These are phyloP conservation scores for Phytopythium oedochilum DNA, from an alignment of 352 stramenopile species.

Conservation along the genomic window DNA sequence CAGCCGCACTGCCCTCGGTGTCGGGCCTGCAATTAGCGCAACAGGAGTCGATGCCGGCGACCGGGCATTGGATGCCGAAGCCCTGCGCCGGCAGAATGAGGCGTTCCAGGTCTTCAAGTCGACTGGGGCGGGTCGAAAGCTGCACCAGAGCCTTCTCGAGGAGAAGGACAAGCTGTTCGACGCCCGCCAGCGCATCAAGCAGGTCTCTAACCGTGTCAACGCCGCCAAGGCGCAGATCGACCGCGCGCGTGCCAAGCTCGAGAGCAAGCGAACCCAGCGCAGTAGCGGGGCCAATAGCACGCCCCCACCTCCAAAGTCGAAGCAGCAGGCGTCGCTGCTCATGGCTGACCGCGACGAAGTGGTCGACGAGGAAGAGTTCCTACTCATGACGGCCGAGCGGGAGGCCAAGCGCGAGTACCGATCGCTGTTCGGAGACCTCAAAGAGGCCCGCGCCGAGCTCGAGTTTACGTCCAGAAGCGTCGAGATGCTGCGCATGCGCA, in stretches of 20 bases:
- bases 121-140: slow-evolving; percentile 47
- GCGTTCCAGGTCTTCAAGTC: slow-evolving; percentile 68
- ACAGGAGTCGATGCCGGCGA: background rate
- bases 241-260: slow-evolving; percentile 39
- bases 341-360: slow-evolving; percentile 50
- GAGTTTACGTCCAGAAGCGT: slow-evolving; percentile 61
- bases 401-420: slow-evolving; percentile 85
- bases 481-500: slow-evolving; percentile 66
- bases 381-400: slow-evolving; percentile 78
- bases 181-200: slow-evolving; percentile 64
- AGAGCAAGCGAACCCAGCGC: slow-evolving; percentile 55
- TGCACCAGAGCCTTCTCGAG: slow-evolving; percentile 49
- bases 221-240: slow-evolving; percentile 78
- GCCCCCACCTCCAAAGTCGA: background rate
- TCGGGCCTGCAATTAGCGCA: background rate
- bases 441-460: slow-evolving; percentile 69
- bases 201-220: slow-evolving; percentile 75
- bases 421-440: slow-evolving; percentile 79
- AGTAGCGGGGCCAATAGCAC: slow-evolving; percentile 5
- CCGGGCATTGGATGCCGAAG: background rate
- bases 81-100: slow-evolving; percentile 43
- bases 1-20: background rate
- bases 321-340: slow-evolving; percentile 7
- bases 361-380: slow-evolving; percentile 92
- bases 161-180: slow-evolving; percentile 78